These are phyloP conservation scores for Tetracentron sinense DNA, from an alignment of 164 flowering plant genomes.

Conservation along the genomic window DNA sequence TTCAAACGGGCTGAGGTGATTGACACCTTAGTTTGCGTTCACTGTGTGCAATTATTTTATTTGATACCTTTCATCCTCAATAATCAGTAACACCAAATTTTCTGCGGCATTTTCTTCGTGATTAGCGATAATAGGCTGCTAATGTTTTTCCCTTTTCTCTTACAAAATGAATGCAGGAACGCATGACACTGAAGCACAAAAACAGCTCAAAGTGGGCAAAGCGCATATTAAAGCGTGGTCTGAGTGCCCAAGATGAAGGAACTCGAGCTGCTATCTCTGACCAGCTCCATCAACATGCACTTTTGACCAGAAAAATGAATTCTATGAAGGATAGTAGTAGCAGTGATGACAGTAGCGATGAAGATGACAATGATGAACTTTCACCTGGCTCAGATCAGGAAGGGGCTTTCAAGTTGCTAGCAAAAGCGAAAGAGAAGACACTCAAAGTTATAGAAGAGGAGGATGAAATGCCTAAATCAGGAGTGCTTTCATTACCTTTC, in stretches of 20 bases:
- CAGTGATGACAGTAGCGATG: constrained; percentile 63
- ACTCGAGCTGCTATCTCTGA: constrained; percentile 84
- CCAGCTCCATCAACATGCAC: constrained; percentile 67
- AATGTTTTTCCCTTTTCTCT: background rate
- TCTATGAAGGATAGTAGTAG: constrained; percentile 68
- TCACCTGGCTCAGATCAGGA: constrained; percentile 42
- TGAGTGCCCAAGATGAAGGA: constrained; percentile 75
- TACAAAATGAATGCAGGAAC: constrained; percentile 48
- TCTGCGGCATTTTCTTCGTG: background rate
- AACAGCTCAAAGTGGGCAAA: constrained; percentile 78
- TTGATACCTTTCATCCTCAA: background rate
- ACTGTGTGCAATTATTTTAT: background rate
- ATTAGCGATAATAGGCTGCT: background rate
- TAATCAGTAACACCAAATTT: no score
- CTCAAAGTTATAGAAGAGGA: constrained; percentile 52
- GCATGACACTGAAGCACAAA: constrained; percentile 77
- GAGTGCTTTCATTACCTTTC: constrained; percentile 80
- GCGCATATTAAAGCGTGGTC: constrained; percentile 68
- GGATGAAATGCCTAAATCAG: constrained; percentile 60
- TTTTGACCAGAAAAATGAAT: constrained; percentile 74
- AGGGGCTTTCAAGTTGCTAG: constrained; percentile 40
- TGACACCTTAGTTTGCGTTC: background rate
- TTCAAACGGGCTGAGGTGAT: constrained; percentile 76
- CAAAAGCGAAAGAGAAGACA: constrained; percentile 69
- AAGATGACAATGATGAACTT: constrained; percentile 47